Conservation (phyloP, 2,329 filamentous ascomycete species). For the Alternaria ventricosa region DNA sequence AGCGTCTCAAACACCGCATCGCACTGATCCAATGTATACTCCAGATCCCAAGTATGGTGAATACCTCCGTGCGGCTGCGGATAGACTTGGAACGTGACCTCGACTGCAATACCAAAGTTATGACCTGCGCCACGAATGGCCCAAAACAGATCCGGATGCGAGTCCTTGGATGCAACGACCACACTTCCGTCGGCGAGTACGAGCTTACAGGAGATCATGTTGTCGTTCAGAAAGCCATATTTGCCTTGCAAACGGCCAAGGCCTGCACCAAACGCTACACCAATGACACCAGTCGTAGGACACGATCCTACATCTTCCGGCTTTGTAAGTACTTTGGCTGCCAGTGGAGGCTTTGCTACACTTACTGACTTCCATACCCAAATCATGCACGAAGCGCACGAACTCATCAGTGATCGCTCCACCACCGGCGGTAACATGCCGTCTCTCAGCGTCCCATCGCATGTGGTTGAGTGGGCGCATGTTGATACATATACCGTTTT, state of each 20-base stretch:
- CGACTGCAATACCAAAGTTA: constrained; percentile 7
- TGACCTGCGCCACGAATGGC: constrained; percentile 3
- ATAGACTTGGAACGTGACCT: constrained; percentile 5
- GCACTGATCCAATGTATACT: constrained; percentile 5
- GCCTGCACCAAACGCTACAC: constrained; percentile 8
- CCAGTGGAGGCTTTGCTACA: neutral
- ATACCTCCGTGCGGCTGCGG: constrained; percentile 2
- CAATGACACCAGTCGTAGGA: constrained; percentile 11
- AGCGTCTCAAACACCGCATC: constrained; percentile 6
- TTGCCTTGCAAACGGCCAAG: constrained; percentile 9
- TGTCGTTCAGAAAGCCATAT: constrained; percentile 10
- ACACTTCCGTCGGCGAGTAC: constrained; percentile 2
- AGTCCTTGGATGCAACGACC: neutral
- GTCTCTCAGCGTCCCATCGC: constrained; percentile 1
- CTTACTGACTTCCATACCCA: constrained; percentile 14
- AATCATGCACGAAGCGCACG: constrained; percentile 2
- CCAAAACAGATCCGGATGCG: constrained; percentile 2
- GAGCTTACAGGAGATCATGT: constrained; percentile 8
- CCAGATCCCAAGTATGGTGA: constrained; percentile 9
- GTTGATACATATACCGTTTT: constrained; percentile 10
- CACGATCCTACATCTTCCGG: constrained; percentile 3
- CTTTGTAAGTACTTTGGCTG: neutral
- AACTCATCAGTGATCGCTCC: constrained; percentile 9
- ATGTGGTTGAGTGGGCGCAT: constrained; percentile 10
- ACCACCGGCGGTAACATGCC: neutral